These are phyloP conservation scores for Aspergillus homomorphus DNA, from an alignment of 495 filamentous ascomycete genomes.

Conservation along the genomic window DNA sequence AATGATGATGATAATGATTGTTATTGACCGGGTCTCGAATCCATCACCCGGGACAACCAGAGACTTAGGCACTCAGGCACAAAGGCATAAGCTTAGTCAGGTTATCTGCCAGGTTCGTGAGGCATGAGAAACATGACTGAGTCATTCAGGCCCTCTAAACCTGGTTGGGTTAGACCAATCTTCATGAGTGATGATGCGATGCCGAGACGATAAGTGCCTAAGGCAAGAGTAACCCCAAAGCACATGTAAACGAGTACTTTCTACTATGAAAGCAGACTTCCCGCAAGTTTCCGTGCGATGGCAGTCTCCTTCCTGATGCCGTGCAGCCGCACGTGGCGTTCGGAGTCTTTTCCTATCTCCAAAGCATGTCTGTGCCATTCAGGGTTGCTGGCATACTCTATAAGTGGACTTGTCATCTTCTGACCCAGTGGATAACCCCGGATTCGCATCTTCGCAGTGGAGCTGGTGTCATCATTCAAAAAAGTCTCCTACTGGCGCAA, in stretches of 20 bases:
- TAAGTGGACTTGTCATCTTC: not conserved
- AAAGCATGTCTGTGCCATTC: not conserved
- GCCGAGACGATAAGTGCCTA: no score
- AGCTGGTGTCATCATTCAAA: not conserved
- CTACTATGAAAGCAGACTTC: no score
- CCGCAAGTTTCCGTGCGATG: no score
- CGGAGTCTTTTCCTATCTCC: not conserved
- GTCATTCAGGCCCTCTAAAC: no score
- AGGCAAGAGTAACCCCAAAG: no score
- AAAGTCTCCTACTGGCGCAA: not conserved
- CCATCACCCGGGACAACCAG: not conserved
- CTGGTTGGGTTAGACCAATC: no score
- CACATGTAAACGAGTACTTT: no score
- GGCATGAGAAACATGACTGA: not conserved
- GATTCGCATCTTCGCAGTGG: not conserved
- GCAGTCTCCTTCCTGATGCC: not conserved
- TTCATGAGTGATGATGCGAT: no score
- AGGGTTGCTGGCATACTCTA: not conserved
- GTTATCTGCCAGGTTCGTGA: not conserved
- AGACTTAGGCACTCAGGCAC: not conserved
- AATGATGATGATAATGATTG: not conserved
- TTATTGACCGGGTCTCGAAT: not conserved
- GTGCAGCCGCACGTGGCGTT: slow-evolving; percentile 1
- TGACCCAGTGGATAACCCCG: not conserved
- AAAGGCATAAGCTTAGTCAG: not conserved